Conservation (phyloP, 345 rosid species). For the Citrus hindsii region DNA sequence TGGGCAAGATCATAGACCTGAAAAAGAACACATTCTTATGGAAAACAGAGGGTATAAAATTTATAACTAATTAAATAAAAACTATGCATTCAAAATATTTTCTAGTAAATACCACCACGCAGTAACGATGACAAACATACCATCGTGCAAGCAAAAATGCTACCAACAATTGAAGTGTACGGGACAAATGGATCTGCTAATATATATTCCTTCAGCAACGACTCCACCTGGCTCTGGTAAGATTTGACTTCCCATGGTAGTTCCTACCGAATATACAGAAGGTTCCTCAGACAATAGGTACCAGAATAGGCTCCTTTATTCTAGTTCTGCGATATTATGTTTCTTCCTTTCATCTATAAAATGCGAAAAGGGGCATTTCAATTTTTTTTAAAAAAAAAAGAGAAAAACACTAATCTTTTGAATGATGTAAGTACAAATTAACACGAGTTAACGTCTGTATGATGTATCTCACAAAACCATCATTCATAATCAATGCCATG, state of each 20-base stretch:
- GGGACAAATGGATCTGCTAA: constrained; percentile 53
- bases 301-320: background rate
- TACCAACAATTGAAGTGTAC: constrained; percentile 50
- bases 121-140: constrained; percentile 21
- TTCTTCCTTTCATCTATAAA: background rate
- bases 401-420: too few relatives aligned
- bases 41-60: too few relatives aligned
- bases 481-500: background rate
- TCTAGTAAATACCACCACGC: background rate
- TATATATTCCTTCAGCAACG: constrained; percentile 52
- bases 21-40: background rate
- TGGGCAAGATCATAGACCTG: constrained; percentile 68
- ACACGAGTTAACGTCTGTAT: too few relatives aligned
- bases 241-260: constrained; percentile 34
- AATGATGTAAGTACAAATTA: too few relatives aligned
- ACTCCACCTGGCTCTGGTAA: constrained; percentile 51
- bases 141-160: constrained; percentile 53
- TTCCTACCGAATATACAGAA: constrained; percentile 12
- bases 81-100: too few relatives aligned
- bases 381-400: too few relatives aligned
- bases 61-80: too few relatives aligned
- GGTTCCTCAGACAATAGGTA: constrained; percentile 8
- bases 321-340: background rate
- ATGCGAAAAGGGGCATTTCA: background rate
- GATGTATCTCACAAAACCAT: background rate